Base-by-base conservation (phyloP, 345 rosid species). In the Citropsis articulata region DNA sequence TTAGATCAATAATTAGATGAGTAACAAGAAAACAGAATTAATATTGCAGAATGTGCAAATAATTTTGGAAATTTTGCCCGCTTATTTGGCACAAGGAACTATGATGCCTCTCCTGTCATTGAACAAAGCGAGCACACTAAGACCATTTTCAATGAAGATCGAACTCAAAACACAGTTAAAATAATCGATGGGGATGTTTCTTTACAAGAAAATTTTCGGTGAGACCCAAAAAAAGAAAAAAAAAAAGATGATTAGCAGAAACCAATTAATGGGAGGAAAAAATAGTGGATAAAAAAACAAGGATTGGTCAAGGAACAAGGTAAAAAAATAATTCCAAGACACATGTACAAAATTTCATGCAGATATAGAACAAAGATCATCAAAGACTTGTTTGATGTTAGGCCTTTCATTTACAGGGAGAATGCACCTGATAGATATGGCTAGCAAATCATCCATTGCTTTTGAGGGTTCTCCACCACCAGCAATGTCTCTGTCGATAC, bases 371-470 rank as follows among this genome's bases (percentile, higher is more conserved):
- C 75, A 76, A 21, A 93, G 88, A 81, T 86, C 91, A 30, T 91
- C 97, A 65, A 83, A 85, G 61, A 95, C 92, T 86, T 88, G 96
- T 90, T 94, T 91, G 86, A 92, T 89, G 91, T 88, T 91, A 87
- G 99, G 99, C 86, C 98, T 87, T 85, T 95, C 94, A 81, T 89
- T 87, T 78, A 91, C 92, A 73, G 94, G 88, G 81, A 86, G 89
- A 86, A 95, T 91, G 81, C 98, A 95, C 90, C 87, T 80, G 64
- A 95, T 88, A 25, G 99, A 91, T 66, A 92, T 72, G 10, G 86
- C 90, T 21, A 93, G 93, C 87, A 93, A 83, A 82, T 95, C 97
- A 5, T 93, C 97, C 99, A 95, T 95, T 19, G 92, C 94, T 82
- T 87, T 86, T 4, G 92, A 77, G 73, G 88, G 89, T 77, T 91